Evolutionary conservation across 176 grass and related monocot genomes (phyloP), one percentile per base, ranked within the genome.

Genomic region (Rhipidocladum racemiflorum): DNA sequence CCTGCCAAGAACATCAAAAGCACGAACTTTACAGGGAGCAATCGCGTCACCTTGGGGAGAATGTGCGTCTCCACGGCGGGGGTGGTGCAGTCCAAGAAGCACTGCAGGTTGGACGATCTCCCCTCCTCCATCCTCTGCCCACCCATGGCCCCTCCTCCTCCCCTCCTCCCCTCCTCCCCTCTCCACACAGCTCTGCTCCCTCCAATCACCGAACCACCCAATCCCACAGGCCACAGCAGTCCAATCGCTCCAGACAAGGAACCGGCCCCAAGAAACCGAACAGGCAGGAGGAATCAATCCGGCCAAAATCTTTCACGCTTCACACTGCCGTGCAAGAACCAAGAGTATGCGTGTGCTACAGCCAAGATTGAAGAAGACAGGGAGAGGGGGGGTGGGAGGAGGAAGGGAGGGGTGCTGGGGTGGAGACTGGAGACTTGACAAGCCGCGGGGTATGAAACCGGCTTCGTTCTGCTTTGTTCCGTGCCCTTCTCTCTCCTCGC

Each of bases 71-170:
- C 57, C 25, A 97, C 86, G 48, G 80, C n/a, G 9, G 91, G 94
- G 57, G 94, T 97, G 73, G 85, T 92, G 64, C 74, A 91, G 83
- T 97, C 84, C 68, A 97, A 68, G 89, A 97, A 93, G 60, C 83
- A 83, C 69, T 91, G 88, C 72, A 97, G 80, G 83, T 97, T 97
- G 16, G 94, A 93, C 64, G 43, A 29, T 27, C 74, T 24, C 56
- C 72, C 72, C 55, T 57, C 80, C 64, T 62, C 75, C 70, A 70
- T 42, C 74, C 36, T 77, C 11, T 77, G 78, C 15, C 86, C 86
- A 25, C 85, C 90, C 90, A 91, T 91, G 67, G 61, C 59, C 21
- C 24, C 27, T 12, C 17, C 65, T 1, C 43, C 14, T 1, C 43
- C 14, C 7, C 8, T 18, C 21, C 35, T 35, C 46, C 1, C 61